phyloP scores from a whole-genome alignment of 2,329 filamentous ascomycete species.

The Aspergillus novoparasiticus region DNA sequence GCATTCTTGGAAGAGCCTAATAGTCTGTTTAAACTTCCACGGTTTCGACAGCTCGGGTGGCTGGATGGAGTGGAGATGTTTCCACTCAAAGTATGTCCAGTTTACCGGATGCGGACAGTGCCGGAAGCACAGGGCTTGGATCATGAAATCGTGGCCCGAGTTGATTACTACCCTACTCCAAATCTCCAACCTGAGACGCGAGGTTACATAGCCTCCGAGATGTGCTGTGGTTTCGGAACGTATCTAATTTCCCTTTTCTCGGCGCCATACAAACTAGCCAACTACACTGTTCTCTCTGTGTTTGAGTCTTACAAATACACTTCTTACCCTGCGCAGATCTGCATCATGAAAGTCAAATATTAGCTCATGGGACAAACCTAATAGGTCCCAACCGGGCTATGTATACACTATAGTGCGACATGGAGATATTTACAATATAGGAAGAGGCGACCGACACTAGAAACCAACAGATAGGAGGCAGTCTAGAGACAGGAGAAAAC shows the following conservation, averaged over 20 bases:
- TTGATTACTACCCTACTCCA: neutral
- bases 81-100: neutral
- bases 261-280: neutral
- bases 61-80: neutral
- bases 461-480: neutral
- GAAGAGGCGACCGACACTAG: neutral
- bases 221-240: neutral
- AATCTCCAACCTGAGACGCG: neutral
- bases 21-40: neutral
- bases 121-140: neutral
- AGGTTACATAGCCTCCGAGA: neutral
- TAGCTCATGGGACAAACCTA: neutral
- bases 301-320: neutral
- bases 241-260: neutral
- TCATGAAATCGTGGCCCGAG: neutral
- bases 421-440: neutral
- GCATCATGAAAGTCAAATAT: neutral
- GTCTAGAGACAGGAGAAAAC: neutral
- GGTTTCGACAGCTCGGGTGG: neutral
- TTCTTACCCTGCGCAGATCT: neutral
- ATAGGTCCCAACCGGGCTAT: neutral
- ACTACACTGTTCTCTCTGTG: neutral
- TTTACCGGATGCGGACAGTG: neutral
- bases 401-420: neutral
- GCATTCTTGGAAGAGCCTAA: neutral